These are phyloP conservation scores for Leishmania amazonensis DNA, from an alignment of 208 protist species.

Conservation along the genomic window DNA sequence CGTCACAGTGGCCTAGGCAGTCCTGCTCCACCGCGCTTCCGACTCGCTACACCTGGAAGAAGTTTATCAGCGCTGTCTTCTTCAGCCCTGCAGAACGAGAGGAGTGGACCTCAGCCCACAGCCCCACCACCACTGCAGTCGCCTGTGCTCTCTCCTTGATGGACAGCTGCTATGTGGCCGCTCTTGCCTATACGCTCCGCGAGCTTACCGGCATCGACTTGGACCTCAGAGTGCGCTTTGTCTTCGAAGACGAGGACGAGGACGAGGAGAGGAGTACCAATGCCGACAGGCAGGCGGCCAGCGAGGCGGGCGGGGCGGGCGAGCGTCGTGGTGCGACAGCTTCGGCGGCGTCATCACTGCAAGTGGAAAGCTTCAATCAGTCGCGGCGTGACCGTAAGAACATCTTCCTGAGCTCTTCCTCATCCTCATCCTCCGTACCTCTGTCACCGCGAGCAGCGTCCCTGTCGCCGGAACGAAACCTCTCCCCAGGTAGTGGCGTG, in stretches of 20 bases:
- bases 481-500: background rate
- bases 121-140: conserved; percentile 13
- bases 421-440: background rate
- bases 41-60: conserved; percentile 23
- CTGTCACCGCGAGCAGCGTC: background rate
- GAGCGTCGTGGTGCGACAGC: background rate
- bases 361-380: background rate
- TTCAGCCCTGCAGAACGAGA: conserved; percentile 16
- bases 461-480: background rate
- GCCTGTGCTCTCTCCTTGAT: conserved; percentile 19
- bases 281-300: background rate
- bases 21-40: background rate
- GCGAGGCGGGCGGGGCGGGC: background rate
- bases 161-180: conserved; percentile 20
- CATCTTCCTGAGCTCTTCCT: conserved; percentile 33
- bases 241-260: conserved; percentile 24
- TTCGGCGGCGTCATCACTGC: background rate
- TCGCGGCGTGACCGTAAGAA: conserved; percentile 8
- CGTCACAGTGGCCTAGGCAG: background rate
- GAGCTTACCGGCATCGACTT: conserved; percentile 22
- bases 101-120: conserved; percentile 4
- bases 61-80: conserved; percentile 33
- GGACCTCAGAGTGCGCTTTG: conserved; percentile 11
- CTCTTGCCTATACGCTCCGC: conserved; percentile 22
- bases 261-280: conserved; percentile 15